phyloP scores from a whole-genome alignment of 352 stramenopile genomes.

The Globisporangium parvum region DNA sequence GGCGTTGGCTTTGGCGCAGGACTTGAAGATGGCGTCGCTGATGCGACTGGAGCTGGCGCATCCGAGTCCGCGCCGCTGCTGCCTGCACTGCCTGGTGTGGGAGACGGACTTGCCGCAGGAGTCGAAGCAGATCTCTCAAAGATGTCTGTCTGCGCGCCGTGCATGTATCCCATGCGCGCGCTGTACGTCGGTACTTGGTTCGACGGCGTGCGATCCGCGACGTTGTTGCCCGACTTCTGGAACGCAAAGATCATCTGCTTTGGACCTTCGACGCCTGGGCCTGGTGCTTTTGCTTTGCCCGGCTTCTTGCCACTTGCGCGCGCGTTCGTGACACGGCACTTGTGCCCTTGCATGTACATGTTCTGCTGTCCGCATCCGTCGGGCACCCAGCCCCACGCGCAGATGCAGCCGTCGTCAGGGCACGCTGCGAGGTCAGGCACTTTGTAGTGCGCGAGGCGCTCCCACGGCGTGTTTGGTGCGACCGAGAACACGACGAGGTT shows the following conservation, averaged over 20 bases:
- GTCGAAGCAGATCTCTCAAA: neutral
- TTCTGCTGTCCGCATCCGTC: constrained; percentile 1
- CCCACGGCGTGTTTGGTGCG: constrained; percentile 1
- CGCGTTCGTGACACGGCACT: constrained; percentile 2
- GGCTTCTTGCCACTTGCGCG: neutral
- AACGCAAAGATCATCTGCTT: constrained; percentile 7
- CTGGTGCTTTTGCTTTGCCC: neutral
- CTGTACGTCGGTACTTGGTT: constrained; percentile 5
- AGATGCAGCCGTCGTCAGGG: constrained; percentile 1
- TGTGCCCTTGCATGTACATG: constrained; percentile 5
- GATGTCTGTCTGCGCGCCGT: constrained; percentile 2
- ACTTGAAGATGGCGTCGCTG: no score
- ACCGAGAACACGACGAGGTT: constrained; percentile 3
- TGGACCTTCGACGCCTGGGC: neutral
- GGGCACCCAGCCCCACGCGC: constrained; percentile 1
- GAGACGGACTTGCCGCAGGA: no score
- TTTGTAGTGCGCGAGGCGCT: constrained; percentile 2
- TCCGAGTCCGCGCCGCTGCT: neutral
- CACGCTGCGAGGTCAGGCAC: constrained; percentile 1
- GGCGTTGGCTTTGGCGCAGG: neutral
- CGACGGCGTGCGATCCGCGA: neutral
- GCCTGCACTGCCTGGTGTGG: neutral
- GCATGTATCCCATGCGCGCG: neutral
- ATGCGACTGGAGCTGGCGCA: neutral
- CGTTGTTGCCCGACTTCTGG: constrained; percentile 3